These are phyloP conservation scores for Fusarium sp. DNA, from an alignment of 2,329 filamentous ascomycete genomes.

Conservation along the genomic window DNA sequence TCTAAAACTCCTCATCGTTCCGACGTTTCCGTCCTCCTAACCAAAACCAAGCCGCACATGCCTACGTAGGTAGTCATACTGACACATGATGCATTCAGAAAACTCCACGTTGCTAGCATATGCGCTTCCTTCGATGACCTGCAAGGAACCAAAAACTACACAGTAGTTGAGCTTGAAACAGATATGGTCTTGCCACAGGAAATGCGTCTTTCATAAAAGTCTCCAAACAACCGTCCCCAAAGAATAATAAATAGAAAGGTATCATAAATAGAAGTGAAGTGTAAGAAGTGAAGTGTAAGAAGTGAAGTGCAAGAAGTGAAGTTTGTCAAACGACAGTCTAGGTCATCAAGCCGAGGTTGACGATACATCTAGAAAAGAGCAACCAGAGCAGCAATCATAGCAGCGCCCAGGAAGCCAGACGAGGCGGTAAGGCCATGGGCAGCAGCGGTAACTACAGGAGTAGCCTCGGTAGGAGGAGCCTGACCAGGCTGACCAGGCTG, in stretches of 20 bases:
- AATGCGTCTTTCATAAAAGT: conserved; percentile 28
- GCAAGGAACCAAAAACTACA: conserved; percentile 38
- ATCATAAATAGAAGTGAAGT: conserved; percentile 40
- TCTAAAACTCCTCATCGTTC: conserved; percentile 32
- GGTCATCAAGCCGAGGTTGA: conserved; percentile 10
- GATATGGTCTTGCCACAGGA: conserved; percentile 27
- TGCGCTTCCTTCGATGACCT: conserved; percentile 44
- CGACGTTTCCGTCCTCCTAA: conserved; percentile 35
- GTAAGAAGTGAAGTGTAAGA: conserved; percentile 24
- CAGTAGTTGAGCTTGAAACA: conserved; percentile 38
- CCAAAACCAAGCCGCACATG: conserved; percentile 26
- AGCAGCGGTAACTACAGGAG: conserved; percentile 45
- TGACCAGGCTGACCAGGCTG: conserved; percentile 16
- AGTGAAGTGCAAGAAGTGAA: conserved; percentile 6
- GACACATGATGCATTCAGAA: conserved; percentile 35
- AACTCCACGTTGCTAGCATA: conserved; percentile 44
- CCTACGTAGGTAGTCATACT: conserved; percentile 6
- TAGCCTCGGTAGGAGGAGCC: conserved; percentile 28
- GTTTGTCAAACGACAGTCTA: conserved; percentile 2
- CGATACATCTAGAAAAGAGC: conserved; percentile 49
- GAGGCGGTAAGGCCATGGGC: conserved; percentile 53
- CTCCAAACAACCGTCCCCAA: conserved; percentile 49
- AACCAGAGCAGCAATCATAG: conserved; percentile 54
- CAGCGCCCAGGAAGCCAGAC: conserved; percentile 54
- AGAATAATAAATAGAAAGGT: conserved; percentile 38